A percentile compares a stretch with the other conserved stretches of the same genome.
Evolutionary conservation across 176 grass and related monocot species (phyloP).

Genomic region (Triticum urartu): DNA sequence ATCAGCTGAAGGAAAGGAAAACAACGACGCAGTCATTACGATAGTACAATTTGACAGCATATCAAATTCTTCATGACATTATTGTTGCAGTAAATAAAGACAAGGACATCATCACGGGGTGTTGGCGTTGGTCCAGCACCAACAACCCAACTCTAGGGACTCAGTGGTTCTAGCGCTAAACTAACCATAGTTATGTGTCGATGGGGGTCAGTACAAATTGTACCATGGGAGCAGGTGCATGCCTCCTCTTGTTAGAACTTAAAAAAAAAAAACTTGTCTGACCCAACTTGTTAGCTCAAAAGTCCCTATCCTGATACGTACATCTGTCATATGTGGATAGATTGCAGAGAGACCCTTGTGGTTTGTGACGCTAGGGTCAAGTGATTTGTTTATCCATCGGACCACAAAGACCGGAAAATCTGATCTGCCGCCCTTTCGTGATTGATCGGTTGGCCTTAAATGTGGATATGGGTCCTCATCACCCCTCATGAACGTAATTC

Average conservation of each 20-base stretch:
- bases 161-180: constrained; percentile 22
- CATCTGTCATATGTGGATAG: constrained; percentile 12
- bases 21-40: no score
- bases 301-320: constrained; percentile 2
- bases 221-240: constrained; percentile 30
- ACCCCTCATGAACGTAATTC: not conserved
- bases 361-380: not conserved
- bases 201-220: constrained; percentile 22
- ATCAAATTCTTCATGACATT: no score
- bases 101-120: not conserved
- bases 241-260: not conserved
- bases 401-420: not conserved
- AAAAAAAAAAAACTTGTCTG: not conserved
- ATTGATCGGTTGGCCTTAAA: not conserved
- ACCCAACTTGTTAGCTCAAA: constrained; percentile 18
- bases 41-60: no score
- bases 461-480: constrained; percentile 21
- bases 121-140: constrained; percentile 27
- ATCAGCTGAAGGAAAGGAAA: constrained; percentile 63
- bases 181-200: not conserved
- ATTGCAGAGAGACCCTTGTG: constrained; percentile 1
- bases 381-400: constrained; percentile 13
- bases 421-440: not conserved
- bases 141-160: constrained; percentile 5
- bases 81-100: not conserved